Conservation (phyloP, 345 rosid genomes). For the Eucalyptus polybractea region DNA sequence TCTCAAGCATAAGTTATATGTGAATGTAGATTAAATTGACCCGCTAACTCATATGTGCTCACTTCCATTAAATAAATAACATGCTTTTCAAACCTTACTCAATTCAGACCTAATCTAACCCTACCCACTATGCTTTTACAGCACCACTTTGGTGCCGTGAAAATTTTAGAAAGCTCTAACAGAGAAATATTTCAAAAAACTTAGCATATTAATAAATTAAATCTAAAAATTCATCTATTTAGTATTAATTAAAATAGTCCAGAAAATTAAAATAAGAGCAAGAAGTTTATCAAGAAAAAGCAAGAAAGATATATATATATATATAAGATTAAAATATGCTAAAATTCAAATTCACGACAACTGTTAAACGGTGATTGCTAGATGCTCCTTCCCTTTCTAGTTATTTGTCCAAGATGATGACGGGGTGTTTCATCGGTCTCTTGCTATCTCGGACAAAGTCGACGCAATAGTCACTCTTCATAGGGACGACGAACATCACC, state of each 20-base stretch:
- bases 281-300: background rate
- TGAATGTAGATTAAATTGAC: background rate
- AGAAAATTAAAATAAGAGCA: background rate
- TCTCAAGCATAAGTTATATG: background rate
- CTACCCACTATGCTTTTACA: background rate
- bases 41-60: background rate
- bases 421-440: background rate
- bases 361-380: background rate
- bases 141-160: background rate
- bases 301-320: background rate
- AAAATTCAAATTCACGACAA: background rate
- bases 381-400: background rate
- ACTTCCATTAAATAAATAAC: background rate
- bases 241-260: background rate
- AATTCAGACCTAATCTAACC: too few relatives aligned
- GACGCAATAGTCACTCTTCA: background rate
- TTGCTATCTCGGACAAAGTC: background rate
- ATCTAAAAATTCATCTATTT: background rate
- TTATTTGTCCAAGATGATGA: background rate
- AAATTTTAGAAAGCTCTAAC: background rate
- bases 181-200: background rate
- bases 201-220: background rate
- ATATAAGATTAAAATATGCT: fast-evolving
- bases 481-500: background rate
- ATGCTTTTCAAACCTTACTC: background rate